Percentiles rank a stretch among this genome's conserved stretches.
Evolutionary conservation across 2,329 filamentous ascomycete genomes (phyloP).

Genomic region (Orbilia blumenaviensis): DNA sequence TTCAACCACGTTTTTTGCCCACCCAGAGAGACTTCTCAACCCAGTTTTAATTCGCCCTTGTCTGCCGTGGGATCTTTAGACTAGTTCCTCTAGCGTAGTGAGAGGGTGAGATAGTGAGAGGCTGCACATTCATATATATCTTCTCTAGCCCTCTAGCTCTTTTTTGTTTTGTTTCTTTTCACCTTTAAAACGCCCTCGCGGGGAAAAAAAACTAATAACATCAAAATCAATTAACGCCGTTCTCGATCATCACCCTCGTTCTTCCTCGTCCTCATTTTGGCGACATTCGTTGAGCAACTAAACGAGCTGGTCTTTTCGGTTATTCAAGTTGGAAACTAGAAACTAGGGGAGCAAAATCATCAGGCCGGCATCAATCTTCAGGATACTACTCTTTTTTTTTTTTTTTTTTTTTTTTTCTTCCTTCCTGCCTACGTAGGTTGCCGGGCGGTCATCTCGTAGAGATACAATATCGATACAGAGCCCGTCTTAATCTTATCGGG

Average conservation of each 20-base stretch:
- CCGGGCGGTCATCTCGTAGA: neutral
- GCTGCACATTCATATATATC: neutral
- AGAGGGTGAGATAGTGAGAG: neutral
- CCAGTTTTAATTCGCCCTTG: neutral
- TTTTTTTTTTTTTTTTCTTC: neutral
- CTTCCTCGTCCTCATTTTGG: constrained; percentile 22
- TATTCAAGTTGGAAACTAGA: neutral
- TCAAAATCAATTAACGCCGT: constrained; percentile 15
- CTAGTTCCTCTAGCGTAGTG: neutral
- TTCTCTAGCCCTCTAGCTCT: neutral
- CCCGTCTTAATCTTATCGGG: constrained; percentile 3
- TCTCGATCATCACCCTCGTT: constrained; percentile 41
- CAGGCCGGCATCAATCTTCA: neutral
- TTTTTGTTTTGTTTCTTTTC: neutral
- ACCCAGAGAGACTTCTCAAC: neutral
- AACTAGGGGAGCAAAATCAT: neutral
- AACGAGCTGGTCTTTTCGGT: constrained; percentile 15
- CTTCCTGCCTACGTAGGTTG: neutral
- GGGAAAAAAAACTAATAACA: neutral
- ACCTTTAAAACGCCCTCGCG: constrained; percentile 1
- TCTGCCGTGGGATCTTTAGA: neutral
- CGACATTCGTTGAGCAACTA: constrained; percentile 18
- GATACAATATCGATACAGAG: neutral
- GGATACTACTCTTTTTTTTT: constrained; percentile 1
- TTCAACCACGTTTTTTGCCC: constrained; percentile 31